Conservation (phyloP, 768 basidiomycete species). For the Xanthoconium purpureum region DNA sequence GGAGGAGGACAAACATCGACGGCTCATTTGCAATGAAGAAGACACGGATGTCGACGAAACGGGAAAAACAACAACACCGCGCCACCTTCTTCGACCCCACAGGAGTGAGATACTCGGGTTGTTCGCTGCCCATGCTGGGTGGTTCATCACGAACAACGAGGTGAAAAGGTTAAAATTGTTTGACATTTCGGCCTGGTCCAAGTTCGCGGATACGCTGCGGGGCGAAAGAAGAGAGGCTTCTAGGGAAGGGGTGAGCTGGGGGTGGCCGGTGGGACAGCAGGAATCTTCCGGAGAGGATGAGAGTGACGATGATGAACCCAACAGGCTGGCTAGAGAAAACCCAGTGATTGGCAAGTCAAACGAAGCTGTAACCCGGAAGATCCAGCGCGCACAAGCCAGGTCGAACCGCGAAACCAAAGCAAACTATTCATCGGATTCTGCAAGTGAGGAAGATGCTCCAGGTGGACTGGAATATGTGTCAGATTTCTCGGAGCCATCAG, state of each 20-base stretch:
- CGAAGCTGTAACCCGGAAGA: slow-evolving; percentile 15
- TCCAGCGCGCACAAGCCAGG: slow-evolving; percentile 16
- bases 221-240: slow-evolving; percentile 34
- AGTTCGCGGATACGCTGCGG: slow-evolving; percentile 39
- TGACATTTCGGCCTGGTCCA: slow-evolving; percentile 45
- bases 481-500: slow-evolving; percentile 56
- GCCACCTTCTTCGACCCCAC: slow-evolving; percentile 47
- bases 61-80: slow-evolving; percentile 31
- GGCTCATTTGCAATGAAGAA: slow-evolving; percentile 36
- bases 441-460: slow-evolving; percentile 15
- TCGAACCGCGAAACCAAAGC: not conserved
- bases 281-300: slow-evolving; percentile 9
- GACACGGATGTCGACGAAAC: slow-evolving; percentile 31
- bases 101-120: slow-evolving; percentile 47
- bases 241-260: slow-evolving; percentile 22
- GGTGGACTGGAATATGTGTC: slow-evolving; percentile 43
- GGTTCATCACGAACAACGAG: slow-evolving; percentile 53
- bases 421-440: slow-evolving; percentile 19
- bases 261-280: slow-evolving; percentile 18
- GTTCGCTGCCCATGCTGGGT: slow-evolving; percentile 56
- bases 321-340: slow-evolving; percentile 17
- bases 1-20: slow-evolving; percentile 27
- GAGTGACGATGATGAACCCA: not conserved
- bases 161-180: slow-evolving; percentile 32
- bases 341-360: slow-evolving; percentile 30